Conservation (phyloP, 257 asterid species). For the Rehmannia glutinosa region DNA sequence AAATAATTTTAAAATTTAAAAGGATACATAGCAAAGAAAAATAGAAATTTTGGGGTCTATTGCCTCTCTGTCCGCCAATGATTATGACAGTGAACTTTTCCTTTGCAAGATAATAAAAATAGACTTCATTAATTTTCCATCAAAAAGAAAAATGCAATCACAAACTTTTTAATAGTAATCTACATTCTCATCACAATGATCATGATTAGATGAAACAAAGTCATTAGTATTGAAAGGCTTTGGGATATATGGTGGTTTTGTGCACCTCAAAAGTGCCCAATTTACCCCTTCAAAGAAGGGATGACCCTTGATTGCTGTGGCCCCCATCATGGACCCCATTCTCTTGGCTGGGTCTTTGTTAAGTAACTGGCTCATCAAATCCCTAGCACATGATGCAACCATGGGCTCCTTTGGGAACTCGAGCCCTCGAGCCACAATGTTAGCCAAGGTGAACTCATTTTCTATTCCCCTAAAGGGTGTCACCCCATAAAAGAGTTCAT, state of each 20-base stretch:
- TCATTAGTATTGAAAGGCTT: slow-evolving; percentile 24
- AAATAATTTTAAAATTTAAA: too few species aligned
- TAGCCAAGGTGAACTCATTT: slow-evolving; percentile 55
- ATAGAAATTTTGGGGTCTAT: too few species aligned
- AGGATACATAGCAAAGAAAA: too few species aligned
- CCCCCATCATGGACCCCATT: slow-evolving; percentile 73
- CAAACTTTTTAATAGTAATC: slow-evolving; percentile 36
- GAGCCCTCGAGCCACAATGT: slow-evolving; percentile 57
- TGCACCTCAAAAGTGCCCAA: slow-evolving; percentile 74
- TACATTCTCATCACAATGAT: slow-evolving; percentile 31
- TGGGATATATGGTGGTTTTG: slow-evolving; percentile 61
- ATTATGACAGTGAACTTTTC: too few species aligned
- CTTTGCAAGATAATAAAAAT: not conserved
- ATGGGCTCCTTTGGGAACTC: slow-evolving; percentile 61
- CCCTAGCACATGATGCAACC: slow-evolving; percentile 42
- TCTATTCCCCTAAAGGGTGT: slow-evolving; percentile 64
- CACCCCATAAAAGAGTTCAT: slow-evolving; percentile 53
- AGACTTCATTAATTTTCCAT: not conserved
- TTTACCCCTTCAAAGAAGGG: slow-evolving; percentile 68
- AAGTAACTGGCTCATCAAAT: slow-evolving; percentile 49
- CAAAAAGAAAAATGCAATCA: not conserved
- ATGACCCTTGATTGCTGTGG: slow-evolving; percentile 62
- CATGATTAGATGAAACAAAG: slow-evolving; percentile 24
- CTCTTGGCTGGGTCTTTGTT: slow-evolving; percentile 60
- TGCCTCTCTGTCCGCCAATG: too few species aligned